Base-by-base conservation (phyloP, 495 filamentous ascomycete species). In the Aspergillus ostianus region DNA sequence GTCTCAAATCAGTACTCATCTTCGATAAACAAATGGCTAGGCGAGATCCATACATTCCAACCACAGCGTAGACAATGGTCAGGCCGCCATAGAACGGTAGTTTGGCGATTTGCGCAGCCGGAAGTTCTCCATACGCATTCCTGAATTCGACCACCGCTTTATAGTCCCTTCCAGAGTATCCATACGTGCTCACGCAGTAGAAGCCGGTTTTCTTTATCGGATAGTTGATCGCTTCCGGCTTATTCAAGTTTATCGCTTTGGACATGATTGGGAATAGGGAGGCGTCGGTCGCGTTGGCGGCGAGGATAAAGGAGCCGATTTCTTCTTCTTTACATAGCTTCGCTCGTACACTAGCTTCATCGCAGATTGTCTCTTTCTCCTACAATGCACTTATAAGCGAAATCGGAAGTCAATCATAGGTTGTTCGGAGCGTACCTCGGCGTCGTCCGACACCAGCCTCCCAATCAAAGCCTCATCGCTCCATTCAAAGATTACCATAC, bases 1-100 rank as follows among this genome's bases (percentile, higher is more conserved):
- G 62, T 62, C n/a, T 10, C 32, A 3, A n/a, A 54, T 77, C 15
- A 74, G 74, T 54, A 61, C 45, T 2, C 54, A 5, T 18, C 47
- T 13, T 10, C 46, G 29, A 46, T 27, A 20, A 62, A 12, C 44
- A n/a, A 55, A 20, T 41, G 2, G 19, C 19, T n/a, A 3, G 32
- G 17, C 17, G 26, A 23, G 48, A 55, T 26, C 81, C 84, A 51
- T 79, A 87, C 82, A 85, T 80, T 69, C 84, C 86, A 68, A 98
- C 83, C 32, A 98, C 84, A 47, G 92, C 92, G 73, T 99, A 99
- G 41, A 92, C 85, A 60, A 99, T 95, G 3, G 95, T 93, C 61
- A 98, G 80, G 44, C 88, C 93, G 48, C 93, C 94, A 65, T 99
- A 99, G 74, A 99, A 99, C 1, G 95, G 93, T 55, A 99, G 84